A percentile compares a stretch with the other conserved stretches of the same genome.
Conservation (phyloP, 2,329 filamentous ascomycete species). For the Phialocephala subalpina region DNA sequence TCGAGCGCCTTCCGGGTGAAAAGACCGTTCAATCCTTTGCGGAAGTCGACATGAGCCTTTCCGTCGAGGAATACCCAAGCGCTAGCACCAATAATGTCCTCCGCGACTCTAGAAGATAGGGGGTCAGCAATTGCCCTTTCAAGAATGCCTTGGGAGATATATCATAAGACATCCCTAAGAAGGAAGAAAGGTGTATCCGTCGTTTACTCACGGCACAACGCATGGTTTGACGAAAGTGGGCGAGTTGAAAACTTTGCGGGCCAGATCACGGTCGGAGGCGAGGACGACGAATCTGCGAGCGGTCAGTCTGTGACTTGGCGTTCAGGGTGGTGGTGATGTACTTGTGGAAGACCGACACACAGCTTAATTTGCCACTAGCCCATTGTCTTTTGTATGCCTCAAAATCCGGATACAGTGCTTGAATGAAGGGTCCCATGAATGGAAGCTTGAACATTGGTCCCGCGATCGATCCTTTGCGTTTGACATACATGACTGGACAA, state of each 20-base stretch:
- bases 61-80: constrained; percentile 86
- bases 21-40: constrained; percentile 76
- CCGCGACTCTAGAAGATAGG: too few species aligned
- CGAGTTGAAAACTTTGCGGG: constrained; percentile 84
- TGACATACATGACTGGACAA: constrained; percentile 64
- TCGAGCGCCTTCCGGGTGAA: constrained; percentile 78
- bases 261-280: constrained; percentile 78
- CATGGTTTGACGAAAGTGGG: constrained; percentile 79
- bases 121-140: too few species aligned
- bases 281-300: constrained; percentile 76
- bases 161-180: too few species aligned
- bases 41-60: constrained; percentile 78
- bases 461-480: constrained; percentile 67
- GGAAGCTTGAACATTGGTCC: constrained; percentile 71
- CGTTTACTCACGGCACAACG: too few species aligned
- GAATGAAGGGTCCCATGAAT: constrained; percentile 78
- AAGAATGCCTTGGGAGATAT: too few species aligned
- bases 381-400: constrained; percentile 78
- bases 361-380: constrained; percentile 80
- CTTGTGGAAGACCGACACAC: constrained; percentile 88
- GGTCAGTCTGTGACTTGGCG: not conserved
- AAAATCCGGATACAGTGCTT: constrained; percentile 79
- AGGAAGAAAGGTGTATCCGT: too few species aligned
- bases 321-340: constrained; percentile 46
- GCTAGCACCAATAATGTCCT: constrained; percentile 74